Percentiles rank a stretch among this genome's conserved stretches.
These are phyloP conservation scores for Chiua virens DNA, from an alignment of 768 basidiomycete species.

Conservation along the genomic window DNA sequence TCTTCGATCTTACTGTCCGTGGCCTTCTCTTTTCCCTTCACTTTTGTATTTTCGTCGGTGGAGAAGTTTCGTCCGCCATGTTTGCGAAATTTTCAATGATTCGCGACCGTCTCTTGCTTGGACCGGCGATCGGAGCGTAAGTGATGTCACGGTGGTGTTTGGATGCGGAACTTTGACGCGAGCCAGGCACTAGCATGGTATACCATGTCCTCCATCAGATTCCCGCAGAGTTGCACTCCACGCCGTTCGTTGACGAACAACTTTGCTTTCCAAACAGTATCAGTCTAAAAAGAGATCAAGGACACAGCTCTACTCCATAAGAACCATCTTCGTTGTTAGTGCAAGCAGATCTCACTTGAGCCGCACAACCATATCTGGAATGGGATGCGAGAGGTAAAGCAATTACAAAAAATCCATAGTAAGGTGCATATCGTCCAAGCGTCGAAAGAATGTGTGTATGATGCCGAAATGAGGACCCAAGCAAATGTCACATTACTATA, in stretches of 20 bases:
- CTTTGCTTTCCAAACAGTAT: constrained; percentile 70
- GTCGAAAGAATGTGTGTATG: background rate
- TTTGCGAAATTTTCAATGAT: too few species aligned
- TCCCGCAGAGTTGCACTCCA: constrained; percentile 61
- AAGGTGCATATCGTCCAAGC: constrained; percentile 16
- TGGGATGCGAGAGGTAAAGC: constrained; percentile 45
- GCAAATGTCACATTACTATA: constrained; percentile 52
- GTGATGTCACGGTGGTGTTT: too few species aligned
- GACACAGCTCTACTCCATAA: constrained; percentile 62
- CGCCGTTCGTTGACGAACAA: constrained; percentile 83
- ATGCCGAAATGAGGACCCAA: background rate
- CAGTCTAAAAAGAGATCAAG: constrained; percentile 57
- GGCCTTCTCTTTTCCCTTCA: too few species aligned
- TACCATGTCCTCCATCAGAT: constrained; percentile 80
- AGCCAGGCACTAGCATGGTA: too few species aligned
- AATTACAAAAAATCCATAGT: constrained; percentile 24
- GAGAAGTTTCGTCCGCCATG: too few species aligned
- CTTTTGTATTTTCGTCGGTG: too few species aligned
- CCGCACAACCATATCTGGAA: constrained; percentile 73
- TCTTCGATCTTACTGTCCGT: too few species aligned
- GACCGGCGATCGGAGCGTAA: too few species aligned
- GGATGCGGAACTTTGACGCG: too few species aligned
- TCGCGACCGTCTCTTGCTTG: too few species aligned
- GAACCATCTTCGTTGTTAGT: constrained; percentile 64
- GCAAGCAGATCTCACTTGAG: constrained; percentile 64